Percentiles rank a stretch among this genome's conserved stretches.
phyloP scores from a whole-genome alignment of 1,139 yeast genomes.

The Debaryomycetaceae sp. region DNA sequence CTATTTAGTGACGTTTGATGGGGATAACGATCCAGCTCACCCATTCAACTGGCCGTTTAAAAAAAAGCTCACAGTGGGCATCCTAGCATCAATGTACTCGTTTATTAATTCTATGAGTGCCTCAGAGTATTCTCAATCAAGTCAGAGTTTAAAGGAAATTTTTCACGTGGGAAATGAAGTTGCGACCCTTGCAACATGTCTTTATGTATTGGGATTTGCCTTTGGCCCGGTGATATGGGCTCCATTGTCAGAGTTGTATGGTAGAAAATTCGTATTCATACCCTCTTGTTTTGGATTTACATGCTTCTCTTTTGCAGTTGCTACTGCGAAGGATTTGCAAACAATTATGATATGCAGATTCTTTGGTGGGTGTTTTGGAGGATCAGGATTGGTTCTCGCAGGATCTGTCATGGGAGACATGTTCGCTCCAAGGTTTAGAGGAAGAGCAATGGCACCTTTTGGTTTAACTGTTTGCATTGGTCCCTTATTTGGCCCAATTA shows the following conservation, averaged over 20 bases:
- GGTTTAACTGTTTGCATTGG: conserved; percentile 68
- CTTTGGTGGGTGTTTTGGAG: conserved; percentile 73
- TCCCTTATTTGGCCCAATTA: conserved; percentile 72
- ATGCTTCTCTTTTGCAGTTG: conserved; percentile 66
- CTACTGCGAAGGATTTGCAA: conserved; percentile 70
- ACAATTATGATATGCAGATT: conserved; percentile 71
- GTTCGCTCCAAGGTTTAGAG: conserved; percentile 59
- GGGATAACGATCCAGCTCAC: conserved; percentile 57
- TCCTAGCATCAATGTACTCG: conserved; percentile 34
- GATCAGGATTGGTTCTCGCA: conserved; percentile 77
- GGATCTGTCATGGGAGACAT: conserved; percentile 83
- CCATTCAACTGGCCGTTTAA: conserved; percentile 58
- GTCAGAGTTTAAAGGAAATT: conserved; percentile 33
- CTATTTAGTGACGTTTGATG: conserved; percentile 54
- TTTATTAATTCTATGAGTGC: conserved; percentile 51
- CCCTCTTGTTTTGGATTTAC: conserved; percentile 54
- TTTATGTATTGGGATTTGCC: conserved; percentile 79
- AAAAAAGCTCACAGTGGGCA: conserved; percentile 39
- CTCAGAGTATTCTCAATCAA: conserved; percentile 58
- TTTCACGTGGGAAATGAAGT: conserved; percentile 55
- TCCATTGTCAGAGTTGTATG: conserved; percentile 73
- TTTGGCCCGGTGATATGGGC: conserved; percentile 82
- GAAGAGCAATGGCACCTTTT: conserved; percentile 64
- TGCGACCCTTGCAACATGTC: conserved; percentile 62
- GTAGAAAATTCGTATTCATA: conserved; percentile 59